phyloP scores from a whole-genome alignment of 2,329 filamentous ascomycete genomes.

The Hypoxylon sp. region DNA sequence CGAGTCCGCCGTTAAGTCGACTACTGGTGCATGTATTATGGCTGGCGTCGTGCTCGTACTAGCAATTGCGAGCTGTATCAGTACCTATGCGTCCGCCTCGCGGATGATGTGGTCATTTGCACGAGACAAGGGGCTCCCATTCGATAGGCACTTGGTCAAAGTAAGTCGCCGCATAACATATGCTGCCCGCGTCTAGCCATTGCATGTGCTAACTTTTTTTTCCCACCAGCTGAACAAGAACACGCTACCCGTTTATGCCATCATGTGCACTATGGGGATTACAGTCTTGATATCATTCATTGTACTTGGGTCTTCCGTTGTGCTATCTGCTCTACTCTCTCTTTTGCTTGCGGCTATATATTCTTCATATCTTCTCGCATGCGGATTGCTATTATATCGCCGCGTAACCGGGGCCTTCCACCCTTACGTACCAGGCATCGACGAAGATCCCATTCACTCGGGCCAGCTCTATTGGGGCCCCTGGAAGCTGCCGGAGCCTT shows the following conservation, averaged over 20 bases:
- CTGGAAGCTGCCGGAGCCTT: constrained; percentile 64
- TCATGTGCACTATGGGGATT: constrained; percentile 40
- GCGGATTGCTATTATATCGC: constrained; percentile 57
- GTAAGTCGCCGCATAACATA: constrained; percentile 13
- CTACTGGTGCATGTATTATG: constrained; percentile 42
- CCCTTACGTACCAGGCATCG: constrained; percentile 23
- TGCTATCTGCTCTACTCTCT: constrained; percentile 61
- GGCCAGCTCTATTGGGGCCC: constrained; percentile 63
- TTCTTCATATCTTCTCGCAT: constrained; percentile 58
- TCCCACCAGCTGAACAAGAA: constrained; percentile 35
- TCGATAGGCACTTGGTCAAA: constrained; percentile 38
- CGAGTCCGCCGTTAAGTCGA: constrained; percentile 41
- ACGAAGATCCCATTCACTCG: constrained; percentile 9
- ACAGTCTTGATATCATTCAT: constrained; percentile 48
- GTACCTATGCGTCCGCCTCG: constrained; percentile 41
- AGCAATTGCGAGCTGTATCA: constrained; percentile 38
- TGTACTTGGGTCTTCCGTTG: constrained; percentile 49
- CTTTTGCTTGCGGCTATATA: constrained; percentile 59
- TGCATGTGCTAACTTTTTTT: constrained; percentile 14
- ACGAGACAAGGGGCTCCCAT: constrained; percentile 42
- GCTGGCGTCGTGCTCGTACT: constrained; percentile 43
- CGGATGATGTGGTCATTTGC: constrained; percentile 50
- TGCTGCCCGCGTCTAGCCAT: neutral
- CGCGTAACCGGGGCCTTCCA: constrained; percentile 52
- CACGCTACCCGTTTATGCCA: constrained; percentile 43